Base-by-base conservation (phyloP, 148 eudicot species). In the Amaranthus cruentus region DNA sequence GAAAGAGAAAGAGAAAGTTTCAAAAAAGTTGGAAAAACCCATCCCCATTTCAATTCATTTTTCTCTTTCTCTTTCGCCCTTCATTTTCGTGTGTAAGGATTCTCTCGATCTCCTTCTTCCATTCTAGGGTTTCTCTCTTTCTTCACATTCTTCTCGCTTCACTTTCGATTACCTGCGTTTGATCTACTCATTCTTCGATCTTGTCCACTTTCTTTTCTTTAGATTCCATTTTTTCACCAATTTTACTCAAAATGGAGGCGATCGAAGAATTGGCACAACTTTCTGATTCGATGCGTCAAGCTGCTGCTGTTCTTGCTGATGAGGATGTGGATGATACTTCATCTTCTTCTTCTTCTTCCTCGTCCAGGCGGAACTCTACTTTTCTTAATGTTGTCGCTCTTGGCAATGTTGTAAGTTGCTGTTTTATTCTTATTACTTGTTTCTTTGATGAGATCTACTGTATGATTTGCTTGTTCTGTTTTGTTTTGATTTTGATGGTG, bases 351-450 rank as follows among this genome's bases (percentile, higher is more conserved):
- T 28, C 93, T 0, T 60, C 83, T 4, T 69, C 91, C 1, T 74
- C 92, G 7, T 93, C 96, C 9, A 77, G 82, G 47, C 90, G 97
- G 8, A 66, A 81, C 57, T 78, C 98, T 6, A 89, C 97, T 80
- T 94, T 94, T 62, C 97, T 91, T 72, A 91, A 94, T 72, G 90
- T 82, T 28, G 98, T 94, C 57, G 96, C 96, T 42, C 96, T 94
- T 42, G 98, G 98, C 74, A 88, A 86, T 81, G 94, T 89, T 7
- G 98, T 94, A 78, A 78, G 96, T 86, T 52, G 9, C 55, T 5
- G 54, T 53, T 55, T 62, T 58, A 1, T 43, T 46, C 71, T 60
- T 61, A 5, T 2, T 75, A 12, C 38, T 13, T 44, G 14, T 51
- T 13, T 5, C 13, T 62, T 14, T 47, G 0, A 21, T 65, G 68